A percentile compares a stretch with the other conserved stretches of the same genome.
Evolutionary conservation across 176 grass and related monocot genomes (phyloP).

Genomic region (Tuctoria greenei): DNA sequence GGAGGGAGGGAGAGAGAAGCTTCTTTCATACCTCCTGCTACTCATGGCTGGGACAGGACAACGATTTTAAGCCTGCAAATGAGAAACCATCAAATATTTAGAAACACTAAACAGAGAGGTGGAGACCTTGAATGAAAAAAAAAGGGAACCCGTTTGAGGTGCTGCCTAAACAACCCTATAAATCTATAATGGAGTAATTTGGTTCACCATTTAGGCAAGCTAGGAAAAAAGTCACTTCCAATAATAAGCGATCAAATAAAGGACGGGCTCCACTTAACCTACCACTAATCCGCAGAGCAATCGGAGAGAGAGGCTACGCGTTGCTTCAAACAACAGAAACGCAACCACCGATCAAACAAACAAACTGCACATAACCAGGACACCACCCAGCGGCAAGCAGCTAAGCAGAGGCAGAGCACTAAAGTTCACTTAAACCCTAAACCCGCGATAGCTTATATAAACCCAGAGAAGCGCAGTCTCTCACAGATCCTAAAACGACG

Average conservation of each 20-base stretch:
- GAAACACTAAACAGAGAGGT: not conserved
- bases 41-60: constrained; percentile 26
- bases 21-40: constrained; percentile 25
- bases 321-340: constrained; percentile 17
- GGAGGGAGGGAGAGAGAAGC: not conserved
- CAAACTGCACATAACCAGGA: not conserved
- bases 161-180: not conserved
- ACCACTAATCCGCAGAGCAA: constrained; percentile 2
- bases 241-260: not conserved
- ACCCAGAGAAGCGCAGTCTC: not conserved
- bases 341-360: not conserved
- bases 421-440: not conserved
- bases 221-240: not conserved
- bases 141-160: not conserved
- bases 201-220: not conserved
- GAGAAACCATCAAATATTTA: not conserved
- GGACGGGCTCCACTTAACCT: not conserved
- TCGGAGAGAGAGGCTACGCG: not conserved
- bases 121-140: not conserved
- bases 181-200: not conserved
- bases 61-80: constrained; percentile 20
- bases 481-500: not conserved
- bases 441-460: not conserved
- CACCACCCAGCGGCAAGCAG: constrained; percentile 4
- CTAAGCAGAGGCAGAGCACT: not conserved